Percentiles rank a stretch among this genome's conserved stretches.
Evolutionary conservation across 2,329 filamentous ascomycete genomes (phyloP).

Genomic region (Exophiala mesophila): DNA sequence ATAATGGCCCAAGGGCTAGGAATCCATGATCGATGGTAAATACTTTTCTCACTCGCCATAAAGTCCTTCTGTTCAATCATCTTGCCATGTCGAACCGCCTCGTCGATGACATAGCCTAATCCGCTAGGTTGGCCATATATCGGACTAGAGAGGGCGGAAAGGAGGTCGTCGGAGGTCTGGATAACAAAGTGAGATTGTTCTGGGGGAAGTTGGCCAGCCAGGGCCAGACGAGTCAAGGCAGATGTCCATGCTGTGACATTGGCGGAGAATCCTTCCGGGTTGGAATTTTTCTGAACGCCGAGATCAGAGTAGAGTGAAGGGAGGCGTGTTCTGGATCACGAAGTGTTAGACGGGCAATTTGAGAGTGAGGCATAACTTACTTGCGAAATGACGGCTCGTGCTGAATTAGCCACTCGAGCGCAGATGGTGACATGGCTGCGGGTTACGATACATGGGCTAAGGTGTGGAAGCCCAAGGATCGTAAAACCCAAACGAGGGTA

Average conservation of each 20-base stretch:
- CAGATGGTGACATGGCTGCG: slow-evolving; percentile 11
- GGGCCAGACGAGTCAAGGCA: slow-evolving; percentile 64
- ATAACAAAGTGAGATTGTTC: slow-evolving; percentile 43
- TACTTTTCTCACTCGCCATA: slow-evolving; percentile 58
- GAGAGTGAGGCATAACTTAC: slow-evolving; percentile 6
- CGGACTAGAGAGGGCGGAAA: slow-evolving; percentile 66
- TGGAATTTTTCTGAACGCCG: slow-evolving; percentile 64
- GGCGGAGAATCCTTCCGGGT: slow-evolving; percentile 78
- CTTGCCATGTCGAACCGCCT: slow-evolving; percentile 64
- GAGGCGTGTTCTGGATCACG: slow-evolving; percentile 59
- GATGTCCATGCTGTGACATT: slow-evolving; percentile 76
- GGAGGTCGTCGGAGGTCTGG: slow-evolving; percentile 56
- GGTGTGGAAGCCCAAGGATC: too few relatives aligned
- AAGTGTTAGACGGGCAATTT: not conserved
- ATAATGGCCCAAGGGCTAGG: slow-evolving; percentile 65
- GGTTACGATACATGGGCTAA: too few relatives aligned
- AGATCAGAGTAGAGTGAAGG: slow-evolving; percentile 89
- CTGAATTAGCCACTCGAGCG: slow-evolving; percentile 25
- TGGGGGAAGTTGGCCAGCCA: slow-evolving; percentile 55
- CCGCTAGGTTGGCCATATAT: slow-evolving; percentile 78
- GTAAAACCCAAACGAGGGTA: too few relatives aligned
- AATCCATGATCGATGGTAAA: slow-evolving; percentile 68
- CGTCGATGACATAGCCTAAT: slow-evolving; percentile 71
- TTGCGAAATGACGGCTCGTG: slow-evolving; percentile 27
- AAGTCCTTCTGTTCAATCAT: slow-evolving; percentile 71